phyloP scores from a whole-genome alignment of 345 rosid species.

The Melaleuca alternifolia region DNA sequence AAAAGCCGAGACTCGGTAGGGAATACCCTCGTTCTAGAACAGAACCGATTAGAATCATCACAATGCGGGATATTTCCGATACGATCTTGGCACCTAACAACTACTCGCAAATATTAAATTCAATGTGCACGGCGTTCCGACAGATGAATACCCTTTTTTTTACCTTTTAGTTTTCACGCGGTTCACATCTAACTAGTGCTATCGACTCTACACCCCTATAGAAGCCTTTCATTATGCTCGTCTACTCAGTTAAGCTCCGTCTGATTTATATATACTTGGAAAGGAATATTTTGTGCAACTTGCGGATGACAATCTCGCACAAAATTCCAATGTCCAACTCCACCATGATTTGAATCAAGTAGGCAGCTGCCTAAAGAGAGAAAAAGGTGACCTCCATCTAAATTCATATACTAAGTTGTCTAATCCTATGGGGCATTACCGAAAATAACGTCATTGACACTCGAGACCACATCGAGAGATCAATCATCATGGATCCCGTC shows the following conservation, averaged over 20 bases:
- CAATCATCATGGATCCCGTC: not conserved
- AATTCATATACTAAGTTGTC: not conserved
- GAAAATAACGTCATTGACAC: not conserved
- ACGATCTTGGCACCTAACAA: not conserved
- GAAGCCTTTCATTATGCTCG: not conserved
- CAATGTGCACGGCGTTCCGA: not conserved
- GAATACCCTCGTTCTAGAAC: not conserved
- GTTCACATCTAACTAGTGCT: not conserved
- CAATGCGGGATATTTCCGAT: not conserved
- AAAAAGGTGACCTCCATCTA: not conserved
- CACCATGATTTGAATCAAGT: not conserved
- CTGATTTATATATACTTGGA: not conserved
- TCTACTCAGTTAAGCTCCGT: not conserved
- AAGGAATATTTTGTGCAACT: not conserved
- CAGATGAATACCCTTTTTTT: not conserved
- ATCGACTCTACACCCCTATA: not conserved
- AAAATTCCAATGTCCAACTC: not conserved
- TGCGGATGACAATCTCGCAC: not conserved
- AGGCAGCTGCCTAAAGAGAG: not conserved
- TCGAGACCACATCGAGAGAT: not conserved
- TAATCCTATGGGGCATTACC: not conserved
- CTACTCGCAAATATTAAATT: not conserved
- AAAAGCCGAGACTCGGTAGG: not conserved
- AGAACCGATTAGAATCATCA: not conserved
- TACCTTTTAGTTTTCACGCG: not conserved